Percentiles rank a stretch among this genome's conserved stretches.
phyloP scores from a whole-genome alignment of 2,329 filamentous ascomycete species.

The Scedosporium dehoogii region DNA sequence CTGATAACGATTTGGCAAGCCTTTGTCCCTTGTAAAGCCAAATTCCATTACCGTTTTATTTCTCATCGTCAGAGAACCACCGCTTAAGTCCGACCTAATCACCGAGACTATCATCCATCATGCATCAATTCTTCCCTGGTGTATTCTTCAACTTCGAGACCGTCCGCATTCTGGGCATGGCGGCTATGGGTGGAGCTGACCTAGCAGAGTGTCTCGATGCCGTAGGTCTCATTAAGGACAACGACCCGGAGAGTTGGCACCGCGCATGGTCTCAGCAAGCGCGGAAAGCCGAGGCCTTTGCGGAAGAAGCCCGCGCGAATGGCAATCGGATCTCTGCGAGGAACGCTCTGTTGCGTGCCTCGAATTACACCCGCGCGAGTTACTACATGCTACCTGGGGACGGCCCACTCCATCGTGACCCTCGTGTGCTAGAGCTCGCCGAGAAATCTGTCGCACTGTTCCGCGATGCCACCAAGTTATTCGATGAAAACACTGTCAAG shows the following conservation, averaged over 20 bases:
- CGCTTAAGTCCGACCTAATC: neutral
- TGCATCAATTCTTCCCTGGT: slow-evolving; percentile 19
- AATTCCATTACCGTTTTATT: neutral
- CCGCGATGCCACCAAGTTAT: slow-evolving; percentile 13
- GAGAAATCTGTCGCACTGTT: slow-evolving; percentile 17
- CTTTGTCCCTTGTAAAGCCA: neutral
- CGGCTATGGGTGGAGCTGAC: slow-evolving; percentile 5
- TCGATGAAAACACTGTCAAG: slow-evolving; percentile 15
- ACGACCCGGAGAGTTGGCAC: slow-evolving; percentile 8
- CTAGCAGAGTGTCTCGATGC: slow-evolving; percentile 7
- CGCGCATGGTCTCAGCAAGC: slow-evolving; percentile 6
- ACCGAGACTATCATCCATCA: slow-evolving; percentile 10
- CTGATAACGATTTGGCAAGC: neutral
- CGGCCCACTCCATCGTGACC: slow-evolving; percentile 12
- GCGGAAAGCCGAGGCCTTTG: slow-evolving; percentile 3
- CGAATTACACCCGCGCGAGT: slow-evolving; percentile 7
- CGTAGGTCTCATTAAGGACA: slow-evolving; percentile 7
- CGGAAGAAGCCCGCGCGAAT: slow-evolving; percentile 3
- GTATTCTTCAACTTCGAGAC: slow-evolving; percentile 9
- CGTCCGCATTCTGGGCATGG: slow-evolving; percentile 6
- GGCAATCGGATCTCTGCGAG: slow-evolving; percentile 2
- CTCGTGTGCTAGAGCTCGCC: slow-evolving; percentile 16
- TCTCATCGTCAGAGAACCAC: neutral
- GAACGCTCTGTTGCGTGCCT: slow-evolving; percentile 6
- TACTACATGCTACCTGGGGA: slow-evolving; percentile 7